A percentile compares a stretch with the other conserved stretches of the same genome.
These are phyloP conservation scores for Parathielavia hyrcaniae DNA, from an alignment of 495 filamentous ascomycete species.

Conservation along the genomic window DNA sequence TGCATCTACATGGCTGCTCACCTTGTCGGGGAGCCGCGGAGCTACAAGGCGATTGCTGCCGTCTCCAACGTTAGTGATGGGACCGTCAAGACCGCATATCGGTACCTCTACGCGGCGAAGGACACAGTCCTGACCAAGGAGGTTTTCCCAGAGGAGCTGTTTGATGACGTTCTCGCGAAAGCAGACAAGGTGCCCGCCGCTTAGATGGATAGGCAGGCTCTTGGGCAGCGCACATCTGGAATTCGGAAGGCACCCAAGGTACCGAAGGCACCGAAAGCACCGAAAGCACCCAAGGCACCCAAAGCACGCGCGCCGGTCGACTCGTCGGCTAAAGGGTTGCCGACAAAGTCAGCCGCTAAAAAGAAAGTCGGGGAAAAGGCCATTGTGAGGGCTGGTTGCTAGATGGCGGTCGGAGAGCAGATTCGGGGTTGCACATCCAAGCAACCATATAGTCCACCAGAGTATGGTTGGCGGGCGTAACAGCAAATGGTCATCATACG, in stretches of 20 bases:
- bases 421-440: not conserved
- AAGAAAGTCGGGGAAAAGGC: not conserved
- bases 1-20: slow-evolving; percentile 93
- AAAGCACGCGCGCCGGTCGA: not conserved
- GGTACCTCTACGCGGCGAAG: slow-evolving; percentile 66
- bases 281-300: too few relatives aligned
- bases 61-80: slow-evolving; percentile 89
- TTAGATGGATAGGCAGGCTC: slow-evolving; percentile 20
- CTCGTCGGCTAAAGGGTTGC: not conserved
- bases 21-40: slow-evolving; percentile 69
- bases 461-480: slow-evolving; percentile 5
- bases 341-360: not conserved
- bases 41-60: slow-evolving; percentile 73
- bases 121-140: slow-evolving; percentile 68
- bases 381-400: not conserved
- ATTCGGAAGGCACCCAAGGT: too few relatives aligned
- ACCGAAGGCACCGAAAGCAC: too few relatives aligned
- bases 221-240: too few relatives aligned
- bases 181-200: slow-evolving; percentile 56
- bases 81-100: slow-evolving; percentile 92
- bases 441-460: not conserved
- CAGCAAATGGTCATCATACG: slow-evolving; percentile 5
- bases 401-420: not conserved
- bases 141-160: slow-evolving; percentile 63
- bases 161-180: slow-evolving; percentile 34